Percentiles rank a stretch among this genome's conserved stretches.
Evolutionary conservation across 1,284 basidiomycete genomes (phyloP).

Genomic region (Coniophora puteana): DNA sequence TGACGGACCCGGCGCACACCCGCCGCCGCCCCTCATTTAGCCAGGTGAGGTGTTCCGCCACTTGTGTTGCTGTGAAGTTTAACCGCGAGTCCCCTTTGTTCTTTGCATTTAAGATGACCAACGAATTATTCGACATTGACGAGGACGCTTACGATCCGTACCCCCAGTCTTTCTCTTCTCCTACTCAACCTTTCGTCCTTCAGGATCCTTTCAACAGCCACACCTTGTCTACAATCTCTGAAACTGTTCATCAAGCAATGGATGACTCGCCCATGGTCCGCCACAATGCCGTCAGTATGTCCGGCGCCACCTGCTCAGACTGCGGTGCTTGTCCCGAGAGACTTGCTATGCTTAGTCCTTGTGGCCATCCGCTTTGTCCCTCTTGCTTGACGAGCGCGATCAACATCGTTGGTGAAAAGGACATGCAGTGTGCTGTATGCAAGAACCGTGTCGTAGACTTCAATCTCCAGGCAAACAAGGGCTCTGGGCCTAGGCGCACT

Average conservation of each 20-base stretch:
- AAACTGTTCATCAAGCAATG: slow-evolving; percentile 20
- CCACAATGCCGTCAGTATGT: slow-evolving; percentile 18
- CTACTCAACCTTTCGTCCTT: slow-evolving; percentile 24
- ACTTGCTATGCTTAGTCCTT: slow-evolving; percentile 68
- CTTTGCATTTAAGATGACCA: slow-evolving; percentile 40
- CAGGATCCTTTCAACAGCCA: slow-evolving; percentile 28
- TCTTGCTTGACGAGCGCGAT: slow-evolving; percentile 76
- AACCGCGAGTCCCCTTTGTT: slow-evolving; percentile 17
- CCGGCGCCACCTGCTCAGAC: slow-evolving; percentile 39
- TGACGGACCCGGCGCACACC: slow-evolving; percentile 68
- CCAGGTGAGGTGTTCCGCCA: slow-evolving; percentile 22
- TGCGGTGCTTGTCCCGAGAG: slow-evolving; percentile 42
- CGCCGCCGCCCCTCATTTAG: slow-evolving; percentile 56
- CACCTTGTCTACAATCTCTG: slow-evolving; percentile 22
- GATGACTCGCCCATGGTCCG: slow-evolving; percentile 18
- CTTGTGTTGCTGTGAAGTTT: slow-evolving; percentile 11
- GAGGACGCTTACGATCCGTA: slow-evolving; percentile 60
- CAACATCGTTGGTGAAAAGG: slow-evolving; percentile 82
- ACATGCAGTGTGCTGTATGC: slow-evolving; percentile 78
- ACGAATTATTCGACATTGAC: slow-evolving; percentile 69
- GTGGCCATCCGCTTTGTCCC: slow-evolving; percentile 70
- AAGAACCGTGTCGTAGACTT: slow-evolving; percentile 66
- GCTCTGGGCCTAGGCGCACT: background rate
- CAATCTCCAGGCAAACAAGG: slow-evolving; percentile 42
- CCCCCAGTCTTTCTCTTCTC: slow-evolving; percentile 38